Conservation (phyloP, 2,329 filamentous ascomycete genomes). For the Boeremia exigua region DNA sequence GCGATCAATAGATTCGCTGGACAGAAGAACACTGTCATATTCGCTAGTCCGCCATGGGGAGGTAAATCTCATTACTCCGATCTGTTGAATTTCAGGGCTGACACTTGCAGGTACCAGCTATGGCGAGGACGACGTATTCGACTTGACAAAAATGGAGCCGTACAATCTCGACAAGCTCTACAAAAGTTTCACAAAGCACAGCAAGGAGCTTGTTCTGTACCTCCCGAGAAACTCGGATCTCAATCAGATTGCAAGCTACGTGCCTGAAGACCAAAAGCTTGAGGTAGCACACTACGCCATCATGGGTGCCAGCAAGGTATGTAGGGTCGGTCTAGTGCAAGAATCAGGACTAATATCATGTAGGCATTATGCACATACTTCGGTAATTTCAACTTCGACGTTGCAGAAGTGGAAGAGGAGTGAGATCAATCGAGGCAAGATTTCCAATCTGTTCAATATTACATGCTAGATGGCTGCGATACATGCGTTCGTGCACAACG, state of each 20-base stretch:
- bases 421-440: not conserved
- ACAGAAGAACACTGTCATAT: slow-evolving; percentile 65
- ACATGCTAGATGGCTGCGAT: not conserved
- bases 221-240: slow-evolving; percentile 68
- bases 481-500: too few species aligned
- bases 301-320: slow-evolving; percentile 83
- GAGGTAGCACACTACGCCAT: slow-evolving; percentile 79
- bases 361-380: slow-evolving; percentile 65
- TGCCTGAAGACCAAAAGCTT: slow-evolving; percentile 39
- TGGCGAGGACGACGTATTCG: slow-evolving; percentile 73
- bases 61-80: slow-evolving; percentile 54
- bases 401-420: slow-evolving; percentile 21
- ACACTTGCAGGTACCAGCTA: slow-evolving; percentile 64
- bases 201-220: slow-evolving; percentile 72
- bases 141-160: slow-evolving; percentile 85
- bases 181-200: slow-evolving; percentile 44
- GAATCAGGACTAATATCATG: slow-evolving; percentile 7
- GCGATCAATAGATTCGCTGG: slow-evolving; percentile 63
- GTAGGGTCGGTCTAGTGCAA: not conserved
- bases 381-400: slow-evolving; percentile 56
- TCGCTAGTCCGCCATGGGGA: slow-evolving; percentile 77
- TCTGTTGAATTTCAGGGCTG: slow-evolving; percentile 1
- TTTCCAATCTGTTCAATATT: not conserved
- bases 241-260: slow-evolving; percentile 47
- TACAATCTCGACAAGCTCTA: slow-evolving; percentile 66